A percentile compares a stretch with the other conserved stretches of the same genome.
phyloP scores from a whole-genome alignment of 345 rosid genomes.

The Litchi chinensis region DNA sequence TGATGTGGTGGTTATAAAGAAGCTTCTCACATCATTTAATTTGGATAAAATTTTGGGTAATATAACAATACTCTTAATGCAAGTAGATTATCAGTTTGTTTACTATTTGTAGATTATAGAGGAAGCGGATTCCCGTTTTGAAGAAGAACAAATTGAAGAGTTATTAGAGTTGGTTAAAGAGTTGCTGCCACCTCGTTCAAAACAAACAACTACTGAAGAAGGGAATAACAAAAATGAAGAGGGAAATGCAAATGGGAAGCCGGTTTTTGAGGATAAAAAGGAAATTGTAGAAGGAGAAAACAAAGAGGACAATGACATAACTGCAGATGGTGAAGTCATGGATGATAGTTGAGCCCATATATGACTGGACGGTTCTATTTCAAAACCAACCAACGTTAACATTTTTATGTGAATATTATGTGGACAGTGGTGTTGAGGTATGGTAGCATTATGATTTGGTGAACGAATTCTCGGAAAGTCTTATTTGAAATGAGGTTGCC shows the following conservation, averaged over 20 bases:
- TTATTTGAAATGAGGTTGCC: neutral
- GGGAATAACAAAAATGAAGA: constrained; percentile 12
- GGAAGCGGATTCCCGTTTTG: constrained; percentile 36
- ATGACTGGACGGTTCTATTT: neutral
- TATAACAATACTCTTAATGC: neutral
- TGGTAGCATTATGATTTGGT: neutral
- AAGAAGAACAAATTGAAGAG: constrained; percentile 33
- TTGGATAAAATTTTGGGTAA: no score
- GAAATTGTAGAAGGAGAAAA: neutral
- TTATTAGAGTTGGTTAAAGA: constrained; percentile 26
- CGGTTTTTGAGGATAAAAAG: constrained; percentile 1
- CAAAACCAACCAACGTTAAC: neutral
- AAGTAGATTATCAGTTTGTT: neutral
- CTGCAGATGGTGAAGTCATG: constrained; percentile 3
- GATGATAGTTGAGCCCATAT: constrained; percentile 9
- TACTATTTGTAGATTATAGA: constrained; percentile 36
- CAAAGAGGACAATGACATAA: neutral
- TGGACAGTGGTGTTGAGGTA: neutral
- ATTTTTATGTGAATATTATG: neutral
- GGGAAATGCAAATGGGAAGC: neutral
- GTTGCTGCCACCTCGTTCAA: constrained; percentile 32
- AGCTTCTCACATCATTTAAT: no score
- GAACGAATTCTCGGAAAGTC: neutral
- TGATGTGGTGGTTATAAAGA: no score
- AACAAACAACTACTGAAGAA: constrained; percentile 5